phyloP scores from a whole-genome alignment of 371 early-diverging fungal species.

The Rhizomucor miehei region DNA sequence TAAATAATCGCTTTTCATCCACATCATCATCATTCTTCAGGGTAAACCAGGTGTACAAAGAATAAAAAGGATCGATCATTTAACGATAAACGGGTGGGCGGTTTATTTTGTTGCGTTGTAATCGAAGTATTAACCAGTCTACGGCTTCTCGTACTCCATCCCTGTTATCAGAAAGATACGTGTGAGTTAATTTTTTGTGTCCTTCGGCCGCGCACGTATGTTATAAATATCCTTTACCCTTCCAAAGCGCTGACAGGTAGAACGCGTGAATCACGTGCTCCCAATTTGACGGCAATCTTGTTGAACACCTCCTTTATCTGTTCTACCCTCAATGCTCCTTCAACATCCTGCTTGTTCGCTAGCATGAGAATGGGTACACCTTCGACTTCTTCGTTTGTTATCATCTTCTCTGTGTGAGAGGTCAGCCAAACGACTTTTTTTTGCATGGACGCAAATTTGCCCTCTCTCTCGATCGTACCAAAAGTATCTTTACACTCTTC shows the following conservation, averaged over 20 bases:
- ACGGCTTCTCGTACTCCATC: conserved; percentile 83
- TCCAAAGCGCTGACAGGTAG: conserved; percentile 76
- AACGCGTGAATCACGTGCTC: conserved; percentile 68
- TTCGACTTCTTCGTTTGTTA: conserved; percentile 72
- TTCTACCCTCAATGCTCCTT: conserved; percentile 74
- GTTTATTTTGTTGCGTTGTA: conserved; percentile 76
- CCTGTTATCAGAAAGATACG: conserved; percentile 36
- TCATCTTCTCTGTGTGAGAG: conserved; percentile 57
- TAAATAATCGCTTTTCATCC: too few relatives aligned
- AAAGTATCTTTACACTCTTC: conserved; percentile 80
- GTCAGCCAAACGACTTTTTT: too few relatives aligned
- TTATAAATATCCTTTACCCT: conserved; percentile 74
- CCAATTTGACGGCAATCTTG: conserved; percentile 79
- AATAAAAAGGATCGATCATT: not conserved
- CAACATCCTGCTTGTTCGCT: conserved; percentile 91
- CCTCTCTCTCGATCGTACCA: conserved; percentile 48
- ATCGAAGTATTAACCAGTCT: conserved; percentile 79
- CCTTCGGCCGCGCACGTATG: too few relatives aligned
- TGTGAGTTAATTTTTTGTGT: not conserved
- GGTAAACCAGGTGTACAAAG: too few relatives aligned
- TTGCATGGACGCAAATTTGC: not conserved
- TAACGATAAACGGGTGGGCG: conserved; percentile 73
- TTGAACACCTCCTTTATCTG: conserved; percentile 92
- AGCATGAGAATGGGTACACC: conserved; percentile 92
- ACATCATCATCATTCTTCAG: too few relatives aligned